phyloP scores from a whole-genome alignment of 768 basidiomycete genomes.

The Mycena filopes region DNA sequence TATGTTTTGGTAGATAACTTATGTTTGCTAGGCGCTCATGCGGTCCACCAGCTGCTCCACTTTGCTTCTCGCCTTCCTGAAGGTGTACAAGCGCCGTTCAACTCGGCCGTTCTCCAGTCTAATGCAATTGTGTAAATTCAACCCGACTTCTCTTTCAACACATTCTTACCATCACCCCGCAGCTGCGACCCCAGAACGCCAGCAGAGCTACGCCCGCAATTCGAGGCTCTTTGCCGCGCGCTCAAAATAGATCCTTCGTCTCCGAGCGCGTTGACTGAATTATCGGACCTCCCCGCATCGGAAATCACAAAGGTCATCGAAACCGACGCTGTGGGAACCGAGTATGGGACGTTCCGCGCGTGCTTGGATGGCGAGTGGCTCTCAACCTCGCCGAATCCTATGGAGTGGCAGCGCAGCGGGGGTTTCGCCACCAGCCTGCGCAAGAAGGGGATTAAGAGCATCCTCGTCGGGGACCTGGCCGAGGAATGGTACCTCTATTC shows the following conservation, averaged over 20 bases:
- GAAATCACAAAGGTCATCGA: constrained; percentile 69
- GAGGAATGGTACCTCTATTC: constrained; percentile 87
- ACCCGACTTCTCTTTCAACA: not conserved
- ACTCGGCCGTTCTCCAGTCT: constrained; percentile 74
- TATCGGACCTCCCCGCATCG: constrained; percentile 65
- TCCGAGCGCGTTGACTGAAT: constrained; percentile 57
- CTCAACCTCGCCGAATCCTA: constrained; percentile 60
- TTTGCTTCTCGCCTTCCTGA: constrained; percentile 71
- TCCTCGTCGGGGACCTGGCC: constrained; percentile 74
- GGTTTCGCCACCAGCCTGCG: constrained; percentile 63
- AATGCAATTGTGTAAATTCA: constrained; percentile 75
- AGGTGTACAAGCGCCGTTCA: constrained; percentile 69
- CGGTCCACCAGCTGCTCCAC: constrained; percentile 80
- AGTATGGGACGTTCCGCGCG: constrained; percentile 75
- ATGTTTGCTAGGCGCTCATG: constrained; percentile 67
- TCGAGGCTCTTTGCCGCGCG: constrained; percentile 67
- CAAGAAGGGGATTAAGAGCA: constrained; percentile 67
- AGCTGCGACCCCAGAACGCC: constrained; percentile 71
- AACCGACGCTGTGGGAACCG: constrained; percentile 59
- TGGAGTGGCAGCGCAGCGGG: constrained; percentile 76
- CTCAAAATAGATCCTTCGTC: constrained; percentile 65
- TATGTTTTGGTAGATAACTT: not conserved
- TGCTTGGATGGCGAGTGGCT: constrained; percentile 72
- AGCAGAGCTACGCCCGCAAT: constrained; percentile 67
- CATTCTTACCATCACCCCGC: not conserved